Evolutionary conservation across 495 filamentous ascomycete genomes (phyloP).

Genomic region (Penicillium taxi): DNA sequence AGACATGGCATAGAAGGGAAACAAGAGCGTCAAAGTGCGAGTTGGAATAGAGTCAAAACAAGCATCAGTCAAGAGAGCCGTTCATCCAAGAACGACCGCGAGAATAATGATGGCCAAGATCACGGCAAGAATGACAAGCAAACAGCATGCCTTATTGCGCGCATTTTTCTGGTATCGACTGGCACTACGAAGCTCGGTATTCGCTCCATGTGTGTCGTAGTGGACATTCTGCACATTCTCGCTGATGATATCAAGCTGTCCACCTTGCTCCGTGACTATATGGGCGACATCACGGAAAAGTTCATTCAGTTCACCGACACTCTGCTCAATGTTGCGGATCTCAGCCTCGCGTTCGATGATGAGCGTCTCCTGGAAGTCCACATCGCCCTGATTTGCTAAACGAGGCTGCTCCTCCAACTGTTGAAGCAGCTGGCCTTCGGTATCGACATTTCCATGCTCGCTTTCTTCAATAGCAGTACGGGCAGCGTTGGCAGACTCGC

Average conservation of each 20-base stretch:
- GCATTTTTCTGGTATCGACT: slow-evolving; percentile 89
- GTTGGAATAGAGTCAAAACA: slow-evolving; percentile 1
- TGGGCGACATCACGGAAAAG: slow-evolving; percentile 94
- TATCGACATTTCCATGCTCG: slow-evolving; percentile 25
- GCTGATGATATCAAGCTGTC: slow-evolving; percentile 77
- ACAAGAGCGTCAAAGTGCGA: slow-evolving; percentile 3
- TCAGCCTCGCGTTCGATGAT: slow-evolving; percentile 94
- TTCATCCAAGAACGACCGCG: slow-evolving; percentile 63
- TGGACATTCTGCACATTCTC: slow-evolving; percentile 77
- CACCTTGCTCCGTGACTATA: slow-evolving; percentile 91
- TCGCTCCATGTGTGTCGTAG: slow-evolving; percentile 73
- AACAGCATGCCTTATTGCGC: slow-evolving; percentile 81
- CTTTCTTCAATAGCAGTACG: slow-evolving; percentile 61
- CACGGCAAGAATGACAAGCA: slow-evolving; percentile 83
- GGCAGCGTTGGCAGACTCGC: slow-evolving; percentile 73
- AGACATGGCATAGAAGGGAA: slow-evolving; percentile 11
- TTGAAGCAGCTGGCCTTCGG: slow-evolving; percentile 45
- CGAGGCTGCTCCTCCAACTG: slow-evolving; percentile 73
- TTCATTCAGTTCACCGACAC: slow-evolving; percentile 90
- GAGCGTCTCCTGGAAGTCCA: slow-evolving; percentile 93
- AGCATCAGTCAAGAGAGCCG: background rate
- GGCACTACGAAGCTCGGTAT: slow-evolving; percentile 73
- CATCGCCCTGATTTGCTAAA: slow-evolving; percentile 86
- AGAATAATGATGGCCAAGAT: slow-evolving; percentile 83
- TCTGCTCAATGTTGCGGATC: slow-evolving; percentile 95